These are phyloP conservation scores for Onygena corvina DNA, from an alignment of 2,329 filamentous ascomycete species.

Conservation along the genomic window DNA sequence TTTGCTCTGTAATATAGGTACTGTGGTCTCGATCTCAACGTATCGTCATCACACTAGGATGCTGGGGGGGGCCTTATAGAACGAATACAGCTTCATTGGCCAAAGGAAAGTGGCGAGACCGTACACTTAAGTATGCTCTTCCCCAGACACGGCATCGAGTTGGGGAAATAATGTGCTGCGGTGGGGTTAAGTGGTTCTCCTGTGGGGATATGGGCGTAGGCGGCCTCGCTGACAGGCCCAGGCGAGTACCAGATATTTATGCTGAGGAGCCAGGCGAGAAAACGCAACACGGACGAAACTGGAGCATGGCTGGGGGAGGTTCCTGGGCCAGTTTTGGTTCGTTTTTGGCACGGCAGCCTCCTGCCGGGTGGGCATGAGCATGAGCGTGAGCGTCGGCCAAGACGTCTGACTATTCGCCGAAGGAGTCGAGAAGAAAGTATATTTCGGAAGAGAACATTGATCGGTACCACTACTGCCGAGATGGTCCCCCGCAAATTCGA, in stretches of 20 bases:
- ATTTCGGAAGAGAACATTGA: background rate
- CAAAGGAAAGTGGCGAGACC: constrained; percentile 3
- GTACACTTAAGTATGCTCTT: constrained; percentile 7
- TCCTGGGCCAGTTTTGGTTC: background rate
- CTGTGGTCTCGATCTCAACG: background rate
- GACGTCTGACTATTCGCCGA: background rate
- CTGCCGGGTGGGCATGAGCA: background rate
- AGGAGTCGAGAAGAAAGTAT: background rate
- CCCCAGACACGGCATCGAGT: constrained; percentile 1
- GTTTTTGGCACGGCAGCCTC: background rate
- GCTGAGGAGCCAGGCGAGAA: background rate
- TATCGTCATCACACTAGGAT: background rate
- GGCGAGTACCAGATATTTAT: background rate
- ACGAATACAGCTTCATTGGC: background rate
- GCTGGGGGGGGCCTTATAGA: background rate
- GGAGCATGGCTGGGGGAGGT: background rate
- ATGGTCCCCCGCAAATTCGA: background rate
- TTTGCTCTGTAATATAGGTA: constrained; percentile 2
- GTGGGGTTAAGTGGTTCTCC: background rate
- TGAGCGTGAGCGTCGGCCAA: background rate
- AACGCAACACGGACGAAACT: background rate
- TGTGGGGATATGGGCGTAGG: background rate
- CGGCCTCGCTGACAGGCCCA: background rate
- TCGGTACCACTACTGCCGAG: constrained; percentile 3
- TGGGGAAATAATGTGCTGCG: constrained; percentile 5